Evolutionary conservation across 345 rosid genomes (phyloP).

Genomic region (Eutrema japonicum): DNA sequence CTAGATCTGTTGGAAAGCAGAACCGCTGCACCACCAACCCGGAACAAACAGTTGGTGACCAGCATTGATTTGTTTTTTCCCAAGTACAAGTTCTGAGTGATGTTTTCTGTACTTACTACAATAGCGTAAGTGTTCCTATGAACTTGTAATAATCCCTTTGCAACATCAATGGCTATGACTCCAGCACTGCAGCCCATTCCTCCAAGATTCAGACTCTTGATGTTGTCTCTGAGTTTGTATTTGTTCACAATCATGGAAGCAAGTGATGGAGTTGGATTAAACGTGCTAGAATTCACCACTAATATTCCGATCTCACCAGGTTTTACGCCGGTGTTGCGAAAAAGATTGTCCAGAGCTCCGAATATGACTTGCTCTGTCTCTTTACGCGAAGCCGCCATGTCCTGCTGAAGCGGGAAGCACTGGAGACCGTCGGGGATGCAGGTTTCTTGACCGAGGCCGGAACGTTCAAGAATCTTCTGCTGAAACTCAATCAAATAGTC

Average conservation of each 20-base stretch:
- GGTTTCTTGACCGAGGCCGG: constrained; percentile 94
- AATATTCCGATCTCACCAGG: constrained; percentile 73
- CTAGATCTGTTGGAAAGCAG: constrained; percentile 58
- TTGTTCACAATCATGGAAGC: constrained; percentile 51
- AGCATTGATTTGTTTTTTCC: constrained; percentile 68
- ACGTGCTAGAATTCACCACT: constrained; percentile 43
- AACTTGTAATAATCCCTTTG: constrained; percentile 53
- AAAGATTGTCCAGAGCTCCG: constrained; percentile 80
- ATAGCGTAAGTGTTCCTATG: constrained; percentile 59
- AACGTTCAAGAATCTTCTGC: constrained; percentile 77
- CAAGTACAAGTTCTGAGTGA: constrained; percentile 50
- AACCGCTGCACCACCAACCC: constrained; percentile 61
- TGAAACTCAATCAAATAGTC: constrained; percentile 67
- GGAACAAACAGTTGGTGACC: constrained; percentile 59
- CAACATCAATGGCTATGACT: constrained; percentile 56
- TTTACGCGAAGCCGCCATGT: constrained; percentile 82
- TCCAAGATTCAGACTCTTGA: constrained; percentile 54
- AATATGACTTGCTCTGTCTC: constrained; percentile 93
- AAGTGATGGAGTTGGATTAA: constrained; percentile 55
- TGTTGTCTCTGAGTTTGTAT: constrained; percentile 55
- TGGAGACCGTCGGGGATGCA: constrained; percentile 78
- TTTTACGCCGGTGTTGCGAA: constrained; percentile 66
- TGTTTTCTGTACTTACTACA: constrained; percentile 65
- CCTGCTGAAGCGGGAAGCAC: constrained; percentile 73
- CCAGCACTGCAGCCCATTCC: constrained; percentile 71